phyloP scores from a whole-genome alignment of 202 grass and related monocot genomes.

The Cymbopogon flexuosus region DNA sequence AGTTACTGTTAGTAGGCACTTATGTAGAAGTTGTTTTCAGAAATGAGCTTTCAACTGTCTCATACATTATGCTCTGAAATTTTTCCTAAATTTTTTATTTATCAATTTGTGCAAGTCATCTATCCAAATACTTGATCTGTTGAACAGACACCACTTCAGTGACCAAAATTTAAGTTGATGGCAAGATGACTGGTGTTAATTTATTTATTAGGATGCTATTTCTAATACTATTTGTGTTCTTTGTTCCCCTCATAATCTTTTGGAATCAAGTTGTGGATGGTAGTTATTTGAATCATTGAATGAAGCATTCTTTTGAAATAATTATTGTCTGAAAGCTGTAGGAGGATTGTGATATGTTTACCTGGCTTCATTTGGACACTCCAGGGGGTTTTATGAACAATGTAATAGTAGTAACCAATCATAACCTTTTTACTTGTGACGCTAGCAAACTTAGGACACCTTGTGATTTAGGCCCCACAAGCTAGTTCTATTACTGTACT shows the following conservation, averaged over 20 bases:
- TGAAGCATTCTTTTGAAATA: slow-evolving; percentile 16
- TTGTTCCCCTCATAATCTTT: not conserved
- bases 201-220: not conserved
- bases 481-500: slow-evolving; percentile 3
- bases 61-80: not conserved
- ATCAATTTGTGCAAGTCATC: not conserved
- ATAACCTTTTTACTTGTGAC: not conserved
- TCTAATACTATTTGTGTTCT: not conserved
- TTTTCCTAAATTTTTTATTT: not conserved
- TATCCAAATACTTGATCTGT: not conserved
- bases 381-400: not conserved
- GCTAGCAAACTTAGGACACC: not conserved
- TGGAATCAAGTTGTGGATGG: not conserved
- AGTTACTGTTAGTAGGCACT: not conserved
- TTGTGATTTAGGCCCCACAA: slow-evolving; percentile 8
- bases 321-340: not conserved
- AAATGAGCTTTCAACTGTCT: slow-evolving; percentile 1
- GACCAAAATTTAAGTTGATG: not conserved
- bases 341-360: not conserved
- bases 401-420: slow-evolving; percentile 13
- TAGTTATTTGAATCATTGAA: slow-evolving; percentile 3
- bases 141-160: not conserved
- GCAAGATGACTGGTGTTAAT: not conserved
- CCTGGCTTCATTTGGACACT: slow-evolving; percentile 2
- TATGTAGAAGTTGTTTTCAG: not conserved